Percentiles rank a stretch among this genome's conserved stretches.
These are phyloP conservation scores for Fusarium sp. DNA, from an alignment of 2,329 filamentous ascomycete species.

Conservation along the genomic window DNA sequence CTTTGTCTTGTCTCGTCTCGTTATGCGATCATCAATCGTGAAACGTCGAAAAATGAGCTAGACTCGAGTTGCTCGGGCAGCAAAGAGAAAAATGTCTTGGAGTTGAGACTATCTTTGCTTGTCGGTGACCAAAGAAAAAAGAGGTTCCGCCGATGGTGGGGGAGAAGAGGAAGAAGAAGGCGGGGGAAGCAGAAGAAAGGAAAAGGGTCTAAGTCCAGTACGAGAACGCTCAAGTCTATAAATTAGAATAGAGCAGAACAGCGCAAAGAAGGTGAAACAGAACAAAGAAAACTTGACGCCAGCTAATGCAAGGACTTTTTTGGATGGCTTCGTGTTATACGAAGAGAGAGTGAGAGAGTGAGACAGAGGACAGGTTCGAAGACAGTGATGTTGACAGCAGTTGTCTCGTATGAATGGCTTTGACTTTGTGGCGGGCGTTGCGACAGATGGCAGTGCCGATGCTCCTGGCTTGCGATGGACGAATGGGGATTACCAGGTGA, in stretches of 20 bases:
- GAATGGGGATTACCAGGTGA: constrained; percentile 10
- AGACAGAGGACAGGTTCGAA: not conserved
- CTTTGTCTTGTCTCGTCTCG: constrained; percentile 13
- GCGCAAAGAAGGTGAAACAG: not conserved
- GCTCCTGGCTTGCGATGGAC: constrained; percentile 1
- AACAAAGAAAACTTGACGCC: constrained; percentile 11
- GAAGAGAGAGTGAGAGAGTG: not conserved
- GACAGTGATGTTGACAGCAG: not conserved
- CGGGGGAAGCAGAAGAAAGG: constrained; percentile 18
- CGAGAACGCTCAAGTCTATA: not conserved
- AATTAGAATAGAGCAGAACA: not conserved
- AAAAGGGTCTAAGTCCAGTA: constrained; percentile 20
- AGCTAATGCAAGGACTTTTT: constrained; percentile 15
- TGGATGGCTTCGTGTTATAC: constrained; percentile 6
- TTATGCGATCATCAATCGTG: not conserved
- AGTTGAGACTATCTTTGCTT: constrained; percentile 1
- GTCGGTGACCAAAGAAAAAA: constrained; percentile 7
- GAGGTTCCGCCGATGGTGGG: constrained; percentile 25
- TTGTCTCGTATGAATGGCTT: constrained; percentile 1
- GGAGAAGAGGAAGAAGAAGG: constrained; percentile 14
- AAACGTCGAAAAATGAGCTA: not conserved
- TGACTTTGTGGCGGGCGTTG: constrained; percentile 29
- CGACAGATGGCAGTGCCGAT: constrained; percentile 16
- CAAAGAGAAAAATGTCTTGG: constrained; percentile 3
- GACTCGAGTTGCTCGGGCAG: constrained; percentile 17